phyloP scores from a whole-genome alignment of 495 filamentous ascomycete genomes.

The Massariosphaeria phaeospora region DNA sequence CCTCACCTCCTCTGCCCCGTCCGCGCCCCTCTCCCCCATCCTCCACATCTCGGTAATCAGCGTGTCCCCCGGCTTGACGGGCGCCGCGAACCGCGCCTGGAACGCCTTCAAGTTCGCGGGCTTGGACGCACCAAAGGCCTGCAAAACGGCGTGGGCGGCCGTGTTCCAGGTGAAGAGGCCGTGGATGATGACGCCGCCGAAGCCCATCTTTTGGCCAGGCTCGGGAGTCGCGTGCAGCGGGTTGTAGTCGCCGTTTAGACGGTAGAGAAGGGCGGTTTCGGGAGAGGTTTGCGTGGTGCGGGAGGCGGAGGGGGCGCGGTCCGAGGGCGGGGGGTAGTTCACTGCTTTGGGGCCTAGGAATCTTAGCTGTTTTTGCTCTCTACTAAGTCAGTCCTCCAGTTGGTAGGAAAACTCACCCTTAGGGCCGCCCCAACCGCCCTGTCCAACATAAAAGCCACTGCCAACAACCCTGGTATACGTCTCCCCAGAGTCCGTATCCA shows the following conservation, averaged over 20 bases:
- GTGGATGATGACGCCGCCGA: slow-evolving; percentile 83
- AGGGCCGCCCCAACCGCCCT: slow-evolving; percentile 87
- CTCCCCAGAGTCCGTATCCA: slow-evolving; percentile 64
- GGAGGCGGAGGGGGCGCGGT: slow-evolving; percentile 67
- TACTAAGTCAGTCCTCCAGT: neutral
- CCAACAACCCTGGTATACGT: slow-evolving; percentile 64
- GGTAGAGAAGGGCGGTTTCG: slow-evolving; percentile 63
- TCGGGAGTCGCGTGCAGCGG: slow-evolving; percentile 81
- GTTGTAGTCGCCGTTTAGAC: slow-evolving; percentile 88
- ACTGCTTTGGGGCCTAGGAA: slow-evolving; percentile 58
- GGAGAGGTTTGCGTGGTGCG: slow-evolving; percentile 60
- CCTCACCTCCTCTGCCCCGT: slow-evolving; percentile 74
- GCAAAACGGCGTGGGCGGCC: slow-evolving; percentile 67
- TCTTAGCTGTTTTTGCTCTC: neutral
- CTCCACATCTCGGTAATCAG: slow-evolving; percentile 60
- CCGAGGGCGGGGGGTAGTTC: slow-evolving; percentile 69
- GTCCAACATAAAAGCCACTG: slow-evolving; percentile 73
- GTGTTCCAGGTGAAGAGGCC: slow-evolving; percentile 82
- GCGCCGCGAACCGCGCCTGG: slow-evolving; percentile 80
- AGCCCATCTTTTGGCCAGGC: slow-evolving; percentile 82
- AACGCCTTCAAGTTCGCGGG: slow-evolving; percentile 76
- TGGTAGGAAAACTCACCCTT: slow-evolving; percentile 57
- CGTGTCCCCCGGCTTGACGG: slow-evolving; percentile 73
- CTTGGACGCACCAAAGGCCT: slow-evolving; percentile 67
- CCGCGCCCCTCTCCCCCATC: slow-evolving; percentile 55